These are phyloP conservation scores for Globisporangium perplexum DNA, from an alignment of 352 stramenopile genomes.

Conservation along the genomic window DNA sequence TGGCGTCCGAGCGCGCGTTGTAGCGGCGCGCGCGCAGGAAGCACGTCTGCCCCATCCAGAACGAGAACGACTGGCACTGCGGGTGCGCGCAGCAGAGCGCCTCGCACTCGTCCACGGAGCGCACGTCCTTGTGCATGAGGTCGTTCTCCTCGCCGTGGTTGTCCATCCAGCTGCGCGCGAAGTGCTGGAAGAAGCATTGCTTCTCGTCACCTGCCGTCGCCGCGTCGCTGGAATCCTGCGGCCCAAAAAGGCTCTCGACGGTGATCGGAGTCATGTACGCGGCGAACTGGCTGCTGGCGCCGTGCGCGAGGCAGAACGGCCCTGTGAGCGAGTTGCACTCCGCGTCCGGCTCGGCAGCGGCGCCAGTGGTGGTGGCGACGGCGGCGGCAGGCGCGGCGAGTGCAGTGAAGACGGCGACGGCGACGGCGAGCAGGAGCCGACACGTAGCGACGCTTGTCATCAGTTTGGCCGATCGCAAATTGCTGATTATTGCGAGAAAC, in stretches of 20 bases:
- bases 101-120: slow-evolving; percentile 57
- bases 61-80: slow-evolving; percentile 60
- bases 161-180: slow-evolving; percentile 65
- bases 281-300: slow-evolving; percentile 26
- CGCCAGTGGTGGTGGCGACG: neutral
- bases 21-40: slow-evolving; percentile 49
- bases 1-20: slow-evolving; percentile 30
- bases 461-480: no score
- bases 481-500: no score
- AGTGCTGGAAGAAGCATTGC: slow-evolving; percentile 67
- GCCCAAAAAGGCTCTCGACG: slow-evolving; percentile 13
- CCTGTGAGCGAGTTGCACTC: slow-evolving; percentile 62
- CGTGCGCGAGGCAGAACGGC: slow-evolving; percentile 48
- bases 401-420: neutral
- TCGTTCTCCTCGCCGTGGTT: slow-evolving; percentile 52
- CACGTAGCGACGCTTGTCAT: neutral
- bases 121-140: slow-evolving; percentile 49
- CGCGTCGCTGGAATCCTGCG: neutral
- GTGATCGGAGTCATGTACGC: slow-evolving; percentile 63
- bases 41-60: slow-evolving; percentile 63
- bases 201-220: slow-evolving; percentile 15
- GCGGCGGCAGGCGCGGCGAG: neutral
- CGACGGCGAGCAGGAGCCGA: neutral
- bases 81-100: slow-evolving; percentile 53
- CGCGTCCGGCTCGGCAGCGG: slow-evolving; percentile 1